These are phyloP conservation scores for Hypomyces rosellus DNA, from an alignment of 2,329 filamentous ascomycete genomes.

Conservation along the genomic window DNA sequence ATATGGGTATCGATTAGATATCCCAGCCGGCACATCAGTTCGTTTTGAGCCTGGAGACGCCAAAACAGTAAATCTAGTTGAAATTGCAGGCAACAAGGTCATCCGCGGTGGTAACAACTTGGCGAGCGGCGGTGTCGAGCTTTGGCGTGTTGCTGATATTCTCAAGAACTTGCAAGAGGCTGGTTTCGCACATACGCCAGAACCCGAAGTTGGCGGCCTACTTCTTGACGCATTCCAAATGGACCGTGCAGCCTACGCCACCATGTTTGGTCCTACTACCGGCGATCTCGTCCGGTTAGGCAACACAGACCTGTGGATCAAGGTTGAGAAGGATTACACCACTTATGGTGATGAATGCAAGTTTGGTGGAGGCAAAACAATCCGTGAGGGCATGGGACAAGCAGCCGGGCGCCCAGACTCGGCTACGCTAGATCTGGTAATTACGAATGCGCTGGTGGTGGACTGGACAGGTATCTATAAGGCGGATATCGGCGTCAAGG, in stretches of 20 bases:
- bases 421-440: slow-evolving; percentile 73
- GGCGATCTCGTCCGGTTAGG: slow-evolving; percentile 81
- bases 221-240: slow-evolving; percentile 61
- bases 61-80: slow-evolving; percentile 83
- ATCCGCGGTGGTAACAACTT: slow-evolving; percentile 81
- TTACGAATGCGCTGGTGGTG: slow-evolving; percentile 83
- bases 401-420: slow-evolving; percentile 67
- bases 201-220: slow-evolving; percentile 50
- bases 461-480: slow-evolving; percentile 95
- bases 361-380: slow-evolving; percentile 89
- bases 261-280: slow-evolving; percentile 89
- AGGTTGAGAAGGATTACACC: slow-evolving; percentile 80
- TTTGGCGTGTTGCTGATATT: slow-evolving; percentile 57
- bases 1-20: slow-evolving; percentile 83
- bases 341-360: slow-evolving; percentile 88
- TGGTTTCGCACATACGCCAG: slow-evolving; percentile 71
- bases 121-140: slow-evolving; percentile 65
- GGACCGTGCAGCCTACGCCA: slow-evolving; percentile 70
- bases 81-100: slow-evolving; percentile 73
- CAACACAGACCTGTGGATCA: slow-evolving; percentile 81
- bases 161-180: slow-evolving; percentile 59
- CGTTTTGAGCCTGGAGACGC: slow-evolving; percentile 91
- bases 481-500: slow-evolving; percentile 89
- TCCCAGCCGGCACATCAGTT: slow-evolving; percentile 83
- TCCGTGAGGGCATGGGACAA: slow-evolving; percentile 94